Evolutionary conservation across 2,329 filamentous ascomycete species (phyloP), one percentile per base, ranked within the genome.

Genomic region (Penicillium concentricum): DNA sequence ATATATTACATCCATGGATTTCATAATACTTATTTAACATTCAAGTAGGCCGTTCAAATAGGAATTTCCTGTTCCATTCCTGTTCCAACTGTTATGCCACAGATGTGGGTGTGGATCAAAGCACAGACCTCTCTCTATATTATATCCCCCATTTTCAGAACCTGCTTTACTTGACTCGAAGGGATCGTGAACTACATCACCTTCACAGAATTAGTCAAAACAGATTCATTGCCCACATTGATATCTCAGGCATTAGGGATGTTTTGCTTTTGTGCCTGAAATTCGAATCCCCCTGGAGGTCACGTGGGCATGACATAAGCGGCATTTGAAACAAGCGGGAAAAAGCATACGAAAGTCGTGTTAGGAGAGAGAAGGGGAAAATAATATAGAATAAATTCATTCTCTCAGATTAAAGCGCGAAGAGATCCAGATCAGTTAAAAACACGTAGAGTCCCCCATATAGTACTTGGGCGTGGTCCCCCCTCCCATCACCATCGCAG

Each of bases 401-500:
- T 16, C 7, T 30, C 15, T 44, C 16, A 38, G n/a, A 30, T n/a
- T 26, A 2, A 20, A 51, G 20, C n/a, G 18, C 9, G 2, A 37
- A 51, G 18, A 51, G 26, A 28, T 18, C n/a, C 5, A 22, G 8
- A 3, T 32, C n/a, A 15, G 2, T 9, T 12, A 42, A 32, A 28
- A 44, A 37, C 5, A 57, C 13, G 32, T 47, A 42, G 10, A 24
- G 47, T 35, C 12, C 7, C 8, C 15, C 44, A n/a, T 6, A 24
- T 46, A 22, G n/a, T 28, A 39, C 16, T 20, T 51, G 28, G 32
- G 30, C 20, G 42, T 54, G 51, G 52, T 39, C 32, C 50, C 54
- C 58, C 53, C 60, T 54, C 58, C 54, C 60, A 67, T 66, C 64
- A 60, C 60, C 61, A 63, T 66, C 62, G 58, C 60, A 59, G 62